Evolutionary conservation across 2,329 filamentous ascomycete genomes (phyloP), one percentile per base, ranked within the genome.

Genomic region (Thelonectria rubi): DNA sequence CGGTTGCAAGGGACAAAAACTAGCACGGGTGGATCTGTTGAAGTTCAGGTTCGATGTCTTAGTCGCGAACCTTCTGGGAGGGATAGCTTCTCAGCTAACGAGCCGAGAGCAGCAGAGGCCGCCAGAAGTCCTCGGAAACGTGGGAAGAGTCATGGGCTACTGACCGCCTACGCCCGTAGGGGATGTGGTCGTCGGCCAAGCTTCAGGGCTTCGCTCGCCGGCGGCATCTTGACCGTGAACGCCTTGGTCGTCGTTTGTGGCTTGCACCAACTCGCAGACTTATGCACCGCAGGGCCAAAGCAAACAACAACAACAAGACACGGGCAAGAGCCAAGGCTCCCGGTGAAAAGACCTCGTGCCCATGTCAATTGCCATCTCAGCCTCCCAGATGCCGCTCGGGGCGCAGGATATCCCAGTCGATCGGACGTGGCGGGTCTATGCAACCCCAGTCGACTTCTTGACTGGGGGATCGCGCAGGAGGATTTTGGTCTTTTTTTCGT

Each of bases 201-300:
- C 18, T 11, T 40, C n/a, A 17, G 40, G 11, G 17, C 39, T 45
- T 55, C 15, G 39, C 51, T 51, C 47, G 46, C 15, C 47, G n/a
- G 49, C 54, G 52, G 47, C 30, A 60, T 34, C 39, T 39, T 42
- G 21, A 15, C 46, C 21, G 20, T 21, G 18, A 45, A 17, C 15
- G 42, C 21, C 5, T 18, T 45, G 26, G 39, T 11, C 52, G 45
- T 18, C 26, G 20, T 20, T 20, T 14, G 40, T 42, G 45, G 45
- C 45, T 57, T 48, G 20, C 12, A n/a, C 21, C 45, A 8, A 26
- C 20, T 47, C 32, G 46, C 40, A 32, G 17, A 52, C 39, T 51
- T 24, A 58, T 57, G 61, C 60, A 65, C 56, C 57, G 54, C 56
- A 62, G 63, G 54, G 57, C 47, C 49, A 55, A 58, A 58, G 47